Conservation (phyloP, 805 yeast genomes). For the Metschnikowia arizonensis region DNA sequence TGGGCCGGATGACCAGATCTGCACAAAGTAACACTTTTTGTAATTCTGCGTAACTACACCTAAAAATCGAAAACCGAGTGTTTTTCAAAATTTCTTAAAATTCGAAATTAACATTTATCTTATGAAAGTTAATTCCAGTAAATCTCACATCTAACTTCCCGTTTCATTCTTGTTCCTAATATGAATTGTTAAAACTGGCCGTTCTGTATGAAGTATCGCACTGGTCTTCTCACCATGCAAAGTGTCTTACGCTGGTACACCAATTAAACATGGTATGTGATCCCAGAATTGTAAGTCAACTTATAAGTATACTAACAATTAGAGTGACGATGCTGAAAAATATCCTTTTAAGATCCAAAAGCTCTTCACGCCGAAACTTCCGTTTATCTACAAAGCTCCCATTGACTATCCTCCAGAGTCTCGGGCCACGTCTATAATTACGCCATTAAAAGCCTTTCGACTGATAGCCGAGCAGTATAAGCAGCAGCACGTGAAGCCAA, state of each 20-base stretch:
- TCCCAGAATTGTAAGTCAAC: not conserved
- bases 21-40: too few relatives aligned
- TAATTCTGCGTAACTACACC: too few relatives aligned
- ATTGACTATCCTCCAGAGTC: conserved; percentile 46
- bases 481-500: conserved; percentile 16
- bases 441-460: conserved; percentile 42
- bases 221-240: not conserved
- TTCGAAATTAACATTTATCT: too few relatives aligned
- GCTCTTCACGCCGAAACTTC: conserved; percentile 56
- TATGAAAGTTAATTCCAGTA: not conserved
- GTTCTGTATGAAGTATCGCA: conserved; percentile 3
- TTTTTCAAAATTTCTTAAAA: too few relatives aligned
- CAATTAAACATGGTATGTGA: conserved; percentile 1
- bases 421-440: conserved; percentile 44
- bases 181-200: not conserved
- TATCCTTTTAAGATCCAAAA: conserved; percentile 44
- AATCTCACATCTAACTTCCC: too few relatives aligned
- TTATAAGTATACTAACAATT: conserved; percentile 11
- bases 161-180: not conserved
- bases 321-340: conserved; percentile 21
- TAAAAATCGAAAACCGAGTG: too few relatives aligned
- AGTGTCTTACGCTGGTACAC: not conserved
- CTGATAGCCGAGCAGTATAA: conserved; percentile 25
- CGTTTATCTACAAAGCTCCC: conserved; percentile 47
- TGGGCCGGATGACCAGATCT: too few relatives aligned